These are phyloP conservation scores for Fusarium phyllophilum DNA, from an alignment of 2,329 filamentous ascomycete species.

Conservation along the genomic window DNA sequence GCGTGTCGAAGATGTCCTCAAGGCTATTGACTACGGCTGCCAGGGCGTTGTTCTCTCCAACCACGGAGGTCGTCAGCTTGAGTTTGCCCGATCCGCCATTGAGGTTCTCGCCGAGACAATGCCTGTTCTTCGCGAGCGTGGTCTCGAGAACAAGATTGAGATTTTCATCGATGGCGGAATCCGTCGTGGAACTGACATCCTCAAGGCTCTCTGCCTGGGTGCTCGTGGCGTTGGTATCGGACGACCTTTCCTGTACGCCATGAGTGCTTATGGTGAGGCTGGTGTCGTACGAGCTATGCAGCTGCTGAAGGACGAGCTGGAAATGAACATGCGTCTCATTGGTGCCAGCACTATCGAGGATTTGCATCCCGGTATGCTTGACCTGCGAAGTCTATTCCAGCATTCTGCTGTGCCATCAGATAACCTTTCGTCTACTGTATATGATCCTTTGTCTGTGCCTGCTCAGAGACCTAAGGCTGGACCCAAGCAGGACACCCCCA, in stretches of 20 bases:
- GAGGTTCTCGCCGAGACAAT: constrained; percentile 95
- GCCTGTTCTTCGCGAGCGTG: constrained; percentile 80
- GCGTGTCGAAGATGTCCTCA: constrained; percentile 92
- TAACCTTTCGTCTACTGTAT: constrained; percentile 59
- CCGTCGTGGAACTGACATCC: constrained; percentile 88
- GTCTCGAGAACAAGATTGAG: constrained; percentile 81
- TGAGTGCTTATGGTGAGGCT: constrained; percentile 87
- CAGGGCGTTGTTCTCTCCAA: constrained; percentile 95
- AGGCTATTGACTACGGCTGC: constrained; percentile 82
- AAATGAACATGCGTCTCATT: constrained; percentile 98
- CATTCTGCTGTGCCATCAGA: constrained; percentile 64
- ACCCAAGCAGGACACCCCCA: constrained; percentile 6
- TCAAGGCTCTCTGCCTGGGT: constrained; percentile 94
- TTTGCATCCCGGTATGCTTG: constrained; percentile 82
- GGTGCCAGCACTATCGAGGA: constrained; percentile 80
- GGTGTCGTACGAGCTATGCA: constrained; percentile 95
- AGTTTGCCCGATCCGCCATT: constrained; percentile 88
- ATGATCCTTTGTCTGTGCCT: constrained; percentile 64
- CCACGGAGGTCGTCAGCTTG: constrained; percentile 93
- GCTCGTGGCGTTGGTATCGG: constrained; percentile 94
- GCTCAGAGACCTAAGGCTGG: constrained; percentile 58
- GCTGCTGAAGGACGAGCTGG: constrained; percentile 93
- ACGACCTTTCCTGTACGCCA: constrained; percentile 93
- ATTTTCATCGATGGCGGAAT: constrained; percentile 93
- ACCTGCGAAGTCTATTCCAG: constrained; percentile 73